Evolutionary conservation across 768 basidiomycete species (phyloP).

Genomic region (Baorangia bicolor): DNA sequence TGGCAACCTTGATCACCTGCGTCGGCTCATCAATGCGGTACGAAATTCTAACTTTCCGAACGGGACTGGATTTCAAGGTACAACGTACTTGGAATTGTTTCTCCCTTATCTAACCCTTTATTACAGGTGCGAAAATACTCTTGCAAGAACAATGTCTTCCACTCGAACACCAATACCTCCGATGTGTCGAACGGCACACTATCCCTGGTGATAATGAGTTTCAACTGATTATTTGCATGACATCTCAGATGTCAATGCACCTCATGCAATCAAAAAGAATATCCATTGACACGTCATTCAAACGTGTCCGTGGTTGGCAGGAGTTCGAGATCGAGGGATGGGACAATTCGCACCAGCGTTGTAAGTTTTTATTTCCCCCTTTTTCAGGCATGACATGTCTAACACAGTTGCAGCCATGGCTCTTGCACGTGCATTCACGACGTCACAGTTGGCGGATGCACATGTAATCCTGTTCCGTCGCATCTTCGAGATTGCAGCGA

Average conservation of each 20-base stretch:
- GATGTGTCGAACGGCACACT: neutral
- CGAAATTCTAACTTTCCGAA: neutral
- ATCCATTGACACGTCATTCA: neutral
- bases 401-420: conserved; percentile 3
- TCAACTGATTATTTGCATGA: neutral
- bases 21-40: neutral
- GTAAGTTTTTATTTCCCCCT: neutral
- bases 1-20: neutral
- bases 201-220: neutral
- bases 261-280: neutral
- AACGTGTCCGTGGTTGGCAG: neutral
- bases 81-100: neutral
- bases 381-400: too few relatives aligned
- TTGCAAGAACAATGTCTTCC: neutral
- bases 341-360: neutral
- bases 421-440: conserved; percentile 23
- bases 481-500: conserved; percentile 17
- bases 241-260: neutral
- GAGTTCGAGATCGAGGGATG: conserved; percentile 1
- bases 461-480: conserved; percentile 21
- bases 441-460: conserved; percentile 25
- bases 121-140: neutral
- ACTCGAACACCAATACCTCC: neutral
- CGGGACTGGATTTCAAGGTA: neutral
- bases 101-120: neutral